Conservation (phyloP, 139 green algal genomes). For the Coelastrella sp. region DNA sequence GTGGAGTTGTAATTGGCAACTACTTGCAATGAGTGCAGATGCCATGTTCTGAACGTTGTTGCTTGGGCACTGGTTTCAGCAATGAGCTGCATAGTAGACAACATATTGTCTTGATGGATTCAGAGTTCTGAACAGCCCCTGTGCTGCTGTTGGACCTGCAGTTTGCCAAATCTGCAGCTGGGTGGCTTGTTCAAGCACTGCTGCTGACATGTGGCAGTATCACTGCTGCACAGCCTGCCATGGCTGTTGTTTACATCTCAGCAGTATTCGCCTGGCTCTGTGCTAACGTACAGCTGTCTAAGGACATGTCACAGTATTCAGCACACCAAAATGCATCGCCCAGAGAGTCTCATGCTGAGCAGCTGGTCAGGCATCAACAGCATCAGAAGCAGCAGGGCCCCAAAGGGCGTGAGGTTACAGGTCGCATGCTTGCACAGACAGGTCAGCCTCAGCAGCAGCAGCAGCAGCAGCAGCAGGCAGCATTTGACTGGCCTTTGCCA, state of each 20-base stretch:
- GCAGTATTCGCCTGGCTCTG: not conserved
- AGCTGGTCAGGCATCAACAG: no score
- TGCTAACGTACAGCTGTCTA: not conserved
- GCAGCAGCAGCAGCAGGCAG: not conserved
- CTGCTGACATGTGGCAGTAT: conserved; percentile 25
- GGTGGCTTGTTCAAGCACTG: conserved; percentile 21
- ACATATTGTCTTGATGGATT: not conserved
- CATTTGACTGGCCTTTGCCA: not conserved
- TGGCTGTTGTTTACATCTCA: conserved; percentile 1
- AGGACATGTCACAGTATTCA: not conserved
- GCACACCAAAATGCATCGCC: no score
- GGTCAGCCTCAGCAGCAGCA: not conserved
- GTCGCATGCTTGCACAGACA: no score
- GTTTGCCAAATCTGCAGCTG: conserved; percentile 21
- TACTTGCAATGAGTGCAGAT: no score
- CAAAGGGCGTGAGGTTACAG: no score
- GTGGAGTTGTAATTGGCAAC: no score
- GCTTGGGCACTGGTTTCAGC: not conserved
- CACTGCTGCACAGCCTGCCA: not conserved
- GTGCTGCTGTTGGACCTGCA: not conserved
- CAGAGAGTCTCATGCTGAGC: no score
- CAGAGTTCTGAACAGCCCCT: not conserved
- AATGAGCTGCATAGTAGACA: not conserved
- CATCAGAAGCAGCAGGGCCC: no score
- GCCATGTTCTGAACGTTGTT: no score